These are phyloP conservation scores for Corchorus capsularis DNA, from an alignment of 345 rosid species.

Conservation along the genomic window DNA sequence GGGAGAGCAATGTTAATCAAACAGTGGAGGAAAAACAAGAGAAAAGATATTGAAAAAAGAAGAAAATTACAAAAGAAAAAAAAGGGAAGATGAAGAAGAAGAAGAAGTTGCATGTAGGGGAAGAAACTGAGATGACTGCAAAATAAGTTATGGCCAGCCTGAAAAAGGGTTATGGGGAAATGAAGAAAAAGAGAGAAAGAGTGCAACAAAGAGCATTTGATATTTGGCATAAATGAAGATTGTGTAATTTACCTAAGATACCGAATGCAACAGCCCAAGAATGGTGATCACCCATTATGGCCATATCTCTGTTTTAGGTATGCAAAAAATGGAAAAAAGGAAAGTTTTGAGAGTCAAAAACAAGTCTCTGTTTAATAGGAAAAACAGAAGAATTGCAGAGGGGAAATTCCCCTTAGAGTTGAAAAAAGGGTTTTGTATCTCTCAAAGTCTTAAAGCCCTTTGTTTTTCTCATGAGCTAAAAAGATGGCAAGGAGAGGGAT, in stretches of 20 bases:
- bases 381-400: background rate
- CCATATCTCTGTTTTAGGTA: conserved; percentile 34
- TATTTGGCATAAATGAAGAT: background rate
- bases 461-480: background rate
- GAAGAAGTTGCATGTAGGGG: background rate
- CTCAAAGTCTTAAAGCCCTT: background rate
- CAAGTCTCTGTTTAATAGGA: background rate
- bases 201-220: background rate
- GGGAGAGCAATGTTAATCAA: background rate
- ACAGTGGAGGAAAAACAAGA: background rate
- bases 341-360: background rate
- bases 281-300: conserved; percentile 34
- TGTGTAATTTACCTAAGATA: conserved; percentile 52
- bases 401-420: conserved; percentile 12
- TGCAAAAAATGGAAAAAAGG: background rate
- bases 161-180: background rate
- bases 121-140: background rate
- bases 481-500: conserved; percentile 13
- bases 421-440: too few species aligned
- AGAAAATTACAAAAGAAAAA: background rate
- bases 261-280: conserved; percentile 56
- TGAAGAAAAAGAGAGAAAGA: background rate
- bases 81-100: background rate
- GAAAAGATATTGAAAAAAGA: background rate
- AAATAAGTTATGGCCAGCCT: background rate